phyloP scores from a whole-genome alignment of 148 eudicot species.

The Rhododendron simsii region DNA sequence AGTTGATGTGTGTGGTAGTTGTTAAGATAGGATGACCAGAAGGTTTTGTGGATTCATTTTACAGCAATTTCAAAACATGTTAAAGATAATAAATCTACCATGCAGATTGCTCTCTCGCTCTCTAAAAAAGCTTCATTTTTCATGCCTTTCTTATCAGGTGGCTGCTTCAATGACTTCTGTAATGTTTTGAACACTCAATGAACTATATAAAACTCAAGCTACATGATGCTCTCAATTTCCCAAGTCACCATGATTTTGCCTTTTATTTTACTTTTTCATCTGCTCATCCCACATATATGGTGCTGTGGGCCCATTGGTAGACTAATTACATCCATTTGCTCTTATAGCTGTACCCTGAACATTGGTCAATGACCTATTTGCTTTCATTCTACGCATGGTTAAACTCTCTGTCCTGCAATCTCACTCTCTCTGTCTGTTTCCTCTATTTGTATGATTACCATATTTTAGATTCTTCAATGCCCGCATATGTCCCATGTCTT shows the following conservation, averaged over 20 bases:
- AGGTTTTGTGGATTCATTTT: not conserved
- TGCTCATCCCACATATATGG: not conserved
- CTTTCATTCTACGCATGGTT: not conserved
- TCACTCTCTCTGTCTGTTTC: not conserved
- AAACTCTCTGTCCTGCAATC: not conserved
- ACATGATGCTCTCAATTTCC: not conserved
- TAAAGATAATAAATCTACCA: not conserved
- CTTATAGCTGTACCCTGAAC: not conserved
- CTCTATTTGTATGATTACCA: not conserved
- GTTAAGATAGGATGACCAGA: not conserved
- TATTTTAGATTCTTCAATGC: not conserved
- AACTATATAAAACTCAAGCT: not conserved
- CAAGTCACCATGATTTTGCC: not conserved
- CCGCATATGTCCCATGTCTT: not conserved
- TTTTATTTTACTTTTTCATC: not conserved
- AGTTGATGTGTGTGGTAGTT: not conserved
- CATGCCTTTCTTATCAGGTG: not conserved
- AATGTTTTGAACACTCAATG: not conserved
- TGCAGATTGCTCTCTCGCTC: not conserved
- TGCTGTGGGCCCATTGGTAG: not conserved
- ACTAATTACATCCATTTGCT: not conserved
- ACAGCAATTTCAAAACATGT: not conserved
- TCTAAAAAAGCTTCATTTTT: not conserved
- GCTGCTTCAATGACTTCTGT: not conserved
- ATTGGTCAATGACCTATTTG: not conserved